Evolutionary conservation across 805 yeast species (phyloP).

Genomic region (Debaryomyces castellii): DNA sequence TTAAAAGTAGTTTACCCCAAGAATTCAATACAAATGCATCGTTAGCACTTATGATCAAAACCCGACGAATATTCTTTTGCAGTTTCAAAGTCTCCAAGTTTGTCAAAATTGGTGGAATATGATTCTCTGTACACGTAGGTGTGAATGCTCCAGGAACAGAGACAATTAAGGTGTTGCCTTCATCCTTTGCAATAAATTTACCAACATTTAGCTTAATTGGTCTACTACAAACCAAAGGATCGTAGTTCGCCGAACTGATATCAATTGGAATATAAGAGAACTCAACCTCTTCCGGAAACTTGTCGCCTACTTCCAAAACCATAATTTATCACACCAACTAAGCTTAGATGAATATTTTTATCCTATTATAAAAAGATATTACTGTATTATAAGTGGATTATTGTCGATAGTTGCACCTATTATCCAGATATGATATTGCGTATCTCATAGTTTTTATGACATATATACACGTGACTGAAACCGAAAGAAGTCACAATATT

Average conservation of each 20-base stretch:
- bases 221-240: constrained; percentile 34
- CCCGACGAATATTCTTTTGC: constrained; percentile 27
- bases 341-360: no score
- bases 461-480: not conserved
- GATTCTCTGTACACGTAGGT: constrained; percentile 50
- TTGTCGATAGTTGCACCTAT: not conserved
- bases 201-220: constrained; percentile 36
- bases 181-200: constrained; percentile 22
- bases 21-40: constrained; percentile 45
- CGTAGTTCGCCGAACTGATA: constrained; percentile 20
- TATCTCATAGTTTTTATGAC: not conserved
- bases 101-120: constrained; percentile 38
- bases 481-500: not conserved
- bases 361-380: no score
- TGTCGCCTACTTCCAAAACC: constrained; percentile 23
- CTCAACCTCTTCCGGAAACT: constrained; percentile 33
- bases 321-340: not conserved
- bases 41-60: constrained; percentile 39
- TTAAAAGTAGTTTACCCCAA: constrained; percentile 42
- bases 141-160: constrained; percentile 75
- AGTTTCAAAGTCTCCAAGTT: constrained; percentile 28
- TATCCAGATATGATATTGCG: not conserved
- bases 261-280: constrained; percentile 41
- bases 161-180: constrained; percentile 31
- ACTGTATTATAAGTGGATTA: no score